A percentile compares a stretch with the other conserved stretches of the same genome.
phyloP scores from a whole-genome alignment of 257 asterid species.

The Solanum verrucosum region DNA sequence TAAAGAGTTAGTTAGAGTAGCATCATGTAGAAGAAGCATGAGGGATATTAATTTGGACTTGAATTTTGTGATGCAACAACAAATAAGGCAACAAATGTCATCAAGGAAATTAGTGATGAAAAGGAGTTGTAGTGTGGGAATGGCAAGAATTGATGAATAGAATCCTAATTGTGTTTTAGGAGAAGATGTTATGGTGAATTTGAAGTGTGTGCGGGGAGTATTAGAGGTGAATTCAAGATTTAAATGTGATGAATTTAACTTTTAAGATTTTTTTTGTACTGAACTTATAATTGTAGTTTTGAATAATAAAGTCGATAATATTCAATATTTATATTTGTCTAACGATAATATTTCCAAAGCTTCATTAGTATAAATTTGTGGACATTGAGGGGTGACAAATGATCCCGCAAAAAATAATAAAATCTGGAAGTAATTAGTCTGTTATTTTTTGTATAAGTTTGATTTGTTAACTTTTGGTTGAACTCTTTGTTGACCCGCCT shows the following conservation, averaged over 20 bases:
- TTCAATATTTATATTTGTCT: neutral
- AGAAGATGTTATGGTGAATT: neutral
- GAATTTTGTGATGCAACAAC: constrained; percentile 11
- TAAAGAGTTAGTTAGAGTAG: neutral
- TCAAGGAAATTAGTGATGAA: constrained; percentile 27
- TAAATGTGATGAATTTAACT: neutral
- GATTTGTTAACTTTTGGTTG: too few relatives aligned
- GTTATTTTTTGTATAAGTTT: too few relatives aligned
- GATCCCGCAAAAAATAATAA: too few relatives aligned
- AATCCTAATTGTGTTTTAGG: constrained; percentile 19
- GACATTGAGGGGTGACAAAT: too few relatives aligned
- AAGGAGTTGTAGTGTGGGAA: constrained; percentile 63
- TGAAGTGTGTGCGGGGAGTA: neutral
- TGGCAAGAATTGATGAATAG: constrained; percentile 84
- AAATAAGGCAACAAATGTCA: neutral
- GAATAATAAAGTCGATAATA: too few relatives aligned
- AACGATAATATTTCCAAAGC: too few relatives aligned
- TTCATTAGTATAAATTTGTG: too few relatives aligned
- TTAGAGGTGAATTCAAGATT: neutral
- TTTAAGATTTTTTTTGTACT: too few relatives aligned
- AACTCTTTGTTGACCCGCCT: too few relatives aligned
- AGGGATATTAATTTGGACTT: constrained; percentile 6
- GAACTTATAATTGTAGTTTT: too few relatives aligned
- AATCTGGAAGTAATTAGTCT: too few relatives aligned
- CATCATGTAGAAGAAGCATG: neutral